These are phyloP conservation scores for Cercospora canescens DNA, from an alignment of 2,329 filamentous ascomycete genomes.

Conservation along the genomic window DNA sequence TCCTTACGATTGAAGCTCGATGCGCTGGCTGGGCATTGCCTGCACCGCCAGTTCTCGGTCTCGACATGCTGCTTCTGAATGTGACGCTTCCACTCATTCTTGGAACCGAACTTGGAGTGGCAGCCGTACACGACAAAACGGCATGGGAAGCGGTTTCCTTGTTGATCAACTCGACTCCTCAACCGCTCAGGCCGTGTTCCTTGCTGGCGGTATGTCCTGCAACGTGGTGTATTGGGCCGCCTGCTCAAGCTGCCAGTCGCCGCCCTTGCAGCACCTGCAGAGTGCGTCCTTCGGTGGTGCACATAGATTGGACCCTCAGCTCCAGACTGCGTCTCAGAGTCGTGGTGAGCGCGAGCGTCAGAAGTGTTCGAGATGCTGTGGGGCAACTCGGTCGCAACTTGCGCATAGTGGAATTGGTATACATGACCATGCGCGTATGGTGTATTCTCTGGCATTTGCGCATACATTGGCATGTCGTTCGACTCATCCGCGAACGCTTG, in stretches of 20 bases:
- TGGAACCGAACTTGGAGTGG: constrained; percentile 68
- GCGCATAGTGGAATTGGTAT: constrained; percentile 24
- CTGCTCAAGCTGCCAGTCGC: constrained; percentile 16
- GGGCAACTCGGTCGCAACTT: too few species aligned
- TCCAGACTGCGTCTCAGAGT: background rate
- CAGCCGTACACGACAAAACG: constrained; percentile 80
- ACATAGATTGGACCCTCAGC: background rate
- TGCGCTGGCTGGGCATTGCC: constrained; percentile 49
- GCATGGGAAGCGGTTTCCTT: constrained; percentile 63
- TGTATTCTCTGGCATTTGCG: background rate
- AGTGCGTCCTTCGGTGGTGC: constrained; percentile 20
- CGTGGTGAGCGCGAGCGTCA: constrained; percentile 4
- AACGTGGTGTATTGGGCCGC: constrained; percentile 9
- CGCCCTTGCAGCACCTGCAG: constrained; percentile 2
- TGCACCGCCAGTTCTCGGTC: constrained; percentile 73
- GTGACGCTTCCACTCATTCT: constrained; percentile 97
- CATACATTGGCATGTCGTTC: constrained; percentile 9
- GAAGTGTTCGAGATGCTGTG: background rate
- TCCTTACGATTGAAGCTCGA: constrained; percentile 88
- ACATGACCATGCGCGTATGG: constrained; percentile 24
- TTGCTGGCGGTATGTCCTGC: constrained; percentile 68
- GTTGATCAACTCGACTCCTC: constrained; percentile 26
- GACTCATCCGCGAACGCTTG: constrained; percentile 26
- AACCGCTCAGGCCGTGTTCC: constrained; percentile 67
- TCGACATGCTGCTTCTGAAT: constrained; percentile 77